phyloP scores from a whole-genome alignment of 169 alveolate species.

The Cryptosporidium meleagridis region DNA sequence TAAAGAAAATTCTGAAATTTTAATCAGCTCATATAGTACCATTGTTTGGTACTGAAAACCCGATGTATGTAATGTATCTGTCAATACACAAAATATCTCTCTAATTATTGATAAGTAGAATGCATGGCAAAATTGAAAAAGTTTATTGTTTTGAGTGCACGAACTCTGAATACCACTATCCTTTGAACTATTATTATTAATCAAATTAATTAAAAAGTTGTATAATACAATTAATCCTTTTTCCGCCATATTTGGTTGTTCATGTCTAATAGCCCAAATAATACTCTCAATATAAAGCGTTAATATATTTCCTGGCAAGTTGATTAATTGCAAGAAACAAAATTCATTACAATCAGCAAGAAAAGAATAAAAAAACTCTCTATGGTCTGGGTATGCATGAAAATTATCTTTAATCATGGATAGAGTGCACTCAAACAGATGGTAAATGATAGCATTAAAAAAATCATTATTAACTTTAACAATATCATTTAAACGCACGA shows the following conservation, averaged over 20 bases:
- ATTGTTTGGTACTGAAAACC: slow-evolving; percentile 91
- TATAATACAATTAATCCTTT: slow-evolving; percentile 86
- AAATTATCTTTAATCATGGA: slow-evolving; percentile 91
- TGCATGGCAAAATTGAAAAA: slow-evolving; percentile 83
- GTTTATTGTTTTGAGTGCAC: slow-evolving; percentile 28
- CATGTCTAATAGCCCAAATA: slow-evolving; percentile 92
- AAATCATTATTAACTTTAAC: slow-evolving; percentile 76
- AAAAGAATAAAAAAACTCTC: slow-evolving; percentile 88
- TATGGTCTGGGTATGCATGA: slow-evolving; percentile 91
- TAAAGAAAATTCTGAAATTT: slow-evolving; percentile 80
- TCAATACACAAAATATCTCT: slow-evolving; percentile 88
- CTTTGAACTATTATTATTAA: slow-evolving; percentile 76
- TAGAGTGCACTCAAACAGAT: slow-evolving; percentile 87
- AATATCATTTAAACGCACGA: slow-evolving; percentile 53
- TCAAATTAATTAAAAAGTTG: slow-evolving; percentile 80
- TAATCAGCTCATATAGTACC: slow-evolving; percentile 81
- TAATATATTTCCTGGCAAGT: slow-evolving; percentile 85
- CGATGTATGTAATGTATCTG: slow-evolving; percentile 91
- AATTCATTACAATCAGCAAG: slow-evolving; percentile 85
- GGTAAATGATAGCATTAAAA: slow-evolving; percentile 86
- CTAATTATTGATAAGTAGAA: slow-evolving; percentile 86
- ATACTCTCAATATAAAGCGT: slow-evolving; percentile 86
- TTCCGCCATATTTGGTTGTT: slow-evolving; percentile 92
- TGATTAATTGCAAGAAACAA: slow-evolving; percentile 84
- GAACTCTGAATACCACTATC: slow-evolving; percentile 77